These are phyloP conservation scores for Corymbia maculata DNA, from an alignment of 345 rosid species.

Conservation along the genomic window DNA sequence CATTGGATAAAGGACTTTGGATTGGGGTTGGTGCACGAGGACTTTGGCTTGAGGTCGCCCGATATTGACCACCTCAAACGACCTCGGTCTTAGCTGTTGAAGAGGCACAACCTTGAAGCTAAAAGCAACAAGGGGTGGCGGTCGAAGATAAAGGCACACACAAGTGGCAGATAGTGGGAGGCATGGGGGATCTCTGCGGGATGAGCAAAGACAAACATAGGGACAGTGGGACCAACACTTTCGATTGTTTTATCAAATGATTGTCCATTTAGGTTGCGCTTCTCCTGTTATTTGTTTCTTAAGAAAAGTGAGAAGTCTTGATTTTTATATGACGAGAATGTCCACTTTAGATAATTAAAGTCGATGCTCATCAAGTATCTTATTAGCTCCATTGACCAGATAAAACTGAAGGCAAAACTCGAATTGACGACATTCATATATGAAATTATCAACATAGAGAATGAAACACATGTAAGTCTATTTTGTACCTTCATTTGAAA, in stretches of 20 bases:
- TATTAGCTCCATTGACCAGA: accelerated
- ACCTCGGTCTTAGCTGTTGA: background rate
- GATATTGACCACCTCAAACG: background rate
- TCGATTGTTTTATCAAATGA: background rate
- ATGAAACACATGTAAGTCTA: background rate
- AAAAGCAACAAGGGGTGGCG: background rate
- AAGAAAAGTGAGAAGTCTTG: background rate
- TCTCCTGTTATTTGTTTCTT: no score
- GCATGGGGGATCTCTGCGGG: background rate
- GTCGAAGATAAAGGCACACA: background rate
- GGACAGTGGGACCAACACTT: background rate
- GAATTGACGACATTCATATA: background rate
- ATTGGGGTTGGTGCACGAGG: background rate
- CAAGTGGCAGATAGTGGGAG: background rate
- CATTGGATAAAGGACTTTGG: background rate
- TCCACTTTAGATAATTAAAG: background rate
- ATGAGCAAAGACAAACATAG: background rate
- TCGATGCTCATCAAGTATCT: background rate
- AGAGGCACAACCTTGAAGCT: background rate
- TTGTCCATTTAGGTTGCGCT: background rate
- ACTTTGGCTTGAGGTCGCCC: no score
- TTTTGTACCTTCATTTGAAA: no score
- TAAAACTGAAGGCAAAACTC: background rate
- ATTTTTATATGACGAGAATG: background rate
- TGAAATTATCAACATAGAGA: background rate